Base-by-base conservation (phyloP, 31 red algal species). In the Porphyra umbilicalis region DNA sequence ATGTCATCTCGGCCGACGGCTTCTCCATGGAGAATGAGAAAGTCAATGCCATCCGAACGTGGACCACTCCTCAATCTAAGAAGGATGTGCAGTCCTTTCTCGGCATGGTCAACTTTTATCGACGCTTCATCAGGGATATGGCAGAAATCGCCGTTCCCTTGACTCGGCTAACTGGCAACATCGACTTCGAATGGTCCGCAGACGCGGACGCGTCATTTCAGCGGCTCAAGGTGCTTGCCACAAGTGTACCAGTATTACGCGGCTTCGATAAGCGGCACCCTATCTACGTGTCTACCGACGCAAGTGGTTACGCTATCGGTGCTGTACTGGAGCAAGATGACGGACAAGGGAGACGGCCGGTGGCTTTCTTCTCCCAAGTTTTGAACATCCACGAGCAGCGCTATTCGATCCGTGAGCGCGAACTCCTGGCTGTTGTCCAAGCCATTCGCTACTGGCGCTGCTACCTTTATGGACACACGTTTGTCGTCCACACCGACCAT, bases 391-490 rank as follows among this genome's bases (percentile, higher is more conserved):
- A 77, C 38, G 82, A 84, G 77, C 82, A 90, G 29, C 71, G 78
- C 37, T 80, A 85, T 35, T 10, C 25, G 8, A 90, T 83, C 75
- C 78, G 85, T 46, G 88, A 90, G 76, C 33, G 36, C 35, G 88
- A 90, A 79, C 71, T 83, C 5, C 77, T 87, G 16, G 82, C 78
- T 37, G 81, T 90, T 16, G 39, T 85, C 32, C 76, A 81, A 29
- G 83, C 82, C 30, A 76, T 90, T 33, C 82, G 81, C 34, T 75
- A 67, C 34, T 85, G 88, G 88, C 84, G 88, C 84, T 74, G 67
- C 31, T 90, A 85, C 42, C 44, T 90, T 34, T 74, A 85, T 25
- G 77, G 82, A 36, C 39, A 32, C 6, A 35, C 80, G 14, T 85
- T 90, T 81, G 82, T 6, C 10, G 80, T 90, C 13, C 74, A 40